phyloP scores from a whole-genome alignment of 805 yeast species.

The Saccharomyces paradoxus region DNA sequence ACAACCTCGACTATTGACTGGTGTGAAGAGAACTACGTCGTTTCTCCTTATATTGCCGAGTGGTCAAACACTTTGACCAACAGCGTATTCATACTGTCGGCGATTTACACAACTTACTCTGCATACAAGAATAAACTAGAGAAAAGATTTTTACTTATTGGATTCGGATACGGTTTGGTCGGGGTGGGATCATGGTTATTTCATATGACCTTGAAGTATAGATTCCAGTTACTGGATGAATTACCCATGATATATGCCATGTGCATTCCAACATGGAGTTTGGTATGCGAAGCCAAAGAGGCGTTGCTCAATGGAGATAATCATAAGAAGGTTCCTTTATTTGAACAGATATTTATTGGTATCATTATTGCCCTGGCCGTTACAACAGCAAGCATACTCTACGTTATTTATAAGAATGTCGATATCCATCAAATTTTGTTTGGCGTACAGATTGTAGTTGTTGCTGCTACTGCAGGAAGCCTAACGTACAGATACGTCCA shows the following conservation, averaged over 20 bases:
- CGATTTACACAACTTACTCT: conserved; percentile 51
- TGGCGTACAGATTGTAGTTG: conserved; percentile 63
- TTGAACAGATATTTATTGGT: conserved; percentile 9
- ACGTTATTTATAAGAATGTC: conserved; percentile 70
- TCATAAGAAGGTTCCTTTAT: conserved; percentile 1
- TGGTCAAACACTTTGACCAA: conserved; percentile 80
- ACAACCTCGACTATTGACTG: conserved; percentile 91
- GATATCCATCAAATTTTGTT: conserved; percentile 83
- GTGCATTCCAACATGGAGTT: conserved; percentile 84
- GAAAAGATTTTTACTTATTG: conserved; percentile 55
- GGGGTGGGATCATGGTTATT: conserved; percentile 93
- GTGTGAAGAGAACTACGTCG: conserved; percentile 95
- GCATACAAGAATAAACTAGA: conserved; percentile 58
- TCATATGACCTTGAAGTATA: conserved; percentile 87
- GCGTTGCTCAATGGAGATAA: conserved; percentile 7
- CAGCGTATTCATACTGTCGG: conserved; percentile 44
- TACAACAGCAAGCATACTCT: conserved; percentile 34
- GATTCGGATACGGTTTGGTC: conserved; percentile 74
- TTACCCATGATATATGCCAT: conserved; percentile 96
- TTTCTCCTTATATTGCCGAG: conserved; percentile 78
- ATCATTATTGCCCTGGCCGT: conserved; percentile 12
- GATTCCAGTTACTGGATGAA: conserved; percentile 85
- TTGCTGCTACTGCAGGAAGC: conserved; percentile 50
- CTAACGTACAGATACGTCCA: conserved; percentile 49
- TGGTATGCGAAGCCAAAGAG: conserved; percentile 49